A percentile compares a stretch with the other conserved stretches of the same genome.
These are phyloP conservation scores for Ceratonia siliqua DNA, from an alignment of 306 rosid genomes.

Conservation along the genomic window DNA sequence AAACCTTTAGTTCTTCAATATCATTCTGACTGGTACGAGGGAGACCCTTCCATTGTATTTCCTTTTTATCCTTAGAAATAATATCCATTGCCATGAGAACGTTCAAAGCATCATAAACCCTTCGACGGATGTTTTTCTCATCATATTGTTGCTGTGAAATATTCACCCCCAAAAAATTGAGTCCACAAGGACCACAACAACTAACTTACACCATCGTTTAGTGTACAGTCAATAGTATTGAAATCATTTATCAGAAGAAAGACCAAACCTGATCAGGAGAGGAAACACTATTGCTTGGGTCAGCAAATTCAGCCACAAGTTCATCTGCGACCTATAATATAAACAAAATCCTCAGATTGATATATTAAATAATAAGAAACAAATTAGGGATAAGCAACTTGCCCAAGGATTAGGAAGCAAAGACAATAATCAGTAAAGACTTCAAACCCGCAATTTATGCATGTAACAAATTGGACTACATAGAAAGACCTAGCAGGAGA, in stretches of 20 bases:
- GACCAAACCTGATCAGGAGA: conserved; percentile 89
- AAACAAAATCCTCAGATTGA: conserved; percentile 32
- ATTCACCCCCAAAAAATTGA: conserved; percentile 23
- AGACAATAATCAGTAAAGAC: no score
- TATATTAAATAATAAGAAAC: background rate
- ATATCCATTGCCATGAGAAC: conserved; percentile 99
- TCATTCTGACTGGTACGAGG: conserved; percentile 88
- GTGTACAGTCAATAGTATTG: conserved; percentile 24
- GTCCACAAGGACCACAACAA: conserved; percentile 31
- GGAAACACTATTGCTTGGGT: conserved; percentile 64
- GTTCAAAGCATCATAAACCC: conserved; percentile 96
- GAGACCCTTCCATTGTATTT: conserved; percentile 98
- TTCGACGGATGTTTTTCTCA: conserved; percentile 91
- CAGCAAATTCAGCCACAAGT: conserved; percentile 92
- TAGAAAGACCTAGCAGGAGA: background rate
- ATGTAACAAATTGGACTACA: background rate
- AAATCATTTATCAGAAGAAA: conserved; percentile 9
- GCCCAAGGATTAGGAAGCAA: background rate
- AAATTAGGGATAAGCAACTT: background rate
- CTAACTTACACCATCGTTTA: conserved; percentile 11
- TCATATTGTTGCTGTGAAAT: conserved; percentile 92
- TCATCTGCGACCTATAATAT: conserved; percentile 91
- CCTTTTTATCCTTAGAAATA: conserved; percentile 96
- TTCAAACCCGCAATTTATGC: background rate
- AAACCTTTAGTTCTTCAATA: conserved; percentile 91